These are phyloP conservation scores for Aspergillus pseudoterreus DNA, from an alignment of 2,329 filamentous ascomycete genomes.

Conservation along the genomic window DNA sequence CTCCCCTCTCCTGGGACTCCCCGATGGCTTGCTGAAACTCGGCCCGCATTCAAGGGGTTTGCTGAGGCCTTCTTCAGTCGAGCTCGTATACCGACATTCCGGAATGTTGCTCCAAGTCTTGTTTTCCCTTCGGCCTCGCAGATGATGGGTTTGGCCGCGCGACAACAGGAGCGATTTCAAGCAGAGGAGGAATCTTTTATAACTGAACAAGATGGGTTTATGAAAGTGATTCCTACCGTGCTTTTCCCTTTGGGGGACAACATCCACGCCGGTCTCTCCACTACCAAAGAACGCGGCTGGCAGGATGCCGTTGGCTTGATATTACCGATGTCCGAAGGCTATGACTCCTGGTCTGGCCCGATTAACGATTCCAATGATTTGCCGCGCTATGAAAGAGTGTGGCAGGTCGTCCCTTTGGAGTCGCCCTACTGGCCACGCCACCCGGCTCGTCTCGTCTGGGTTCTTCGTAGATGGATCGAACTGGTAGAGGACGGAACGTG, in stretches of 20 bases:
- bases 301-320: conserved; percentile 1
- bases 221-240: not conserved
- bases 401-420: not conserved
- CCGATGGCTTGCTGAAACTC: not conserved
- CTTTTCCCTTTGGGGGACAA: not conserved
- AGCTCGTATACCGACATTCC: not conserved
- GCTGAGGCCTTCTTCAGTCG: not conserved
- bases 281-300: not conserved
- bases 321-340: not conserved
- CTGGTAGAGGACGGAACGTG: not conserved
- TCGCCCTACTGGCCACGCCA: conserved; percentile 1
- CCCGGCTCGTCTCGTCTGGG: not conserved
- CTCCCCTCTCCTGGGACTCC: not conserved
- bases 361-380: not conserved
- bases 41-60: not conserved
- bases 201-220: not conserved
- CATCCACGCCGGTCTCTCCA: conserved; percentile 1
- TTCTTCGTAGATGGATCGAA: conserved; percentile 1
- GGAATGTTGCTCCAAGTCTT: not conserved
- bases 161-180: not conserved
- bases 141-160: not conserved
- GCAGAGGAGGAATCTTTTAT: not conserved
- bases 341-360: not conserved
- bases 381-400: not conserved
- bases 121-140: not conserved